Base-by-base conservation (phyloP, 2,329 filamentous ascomycete species). In the Monosporascus sp. region DNA sequence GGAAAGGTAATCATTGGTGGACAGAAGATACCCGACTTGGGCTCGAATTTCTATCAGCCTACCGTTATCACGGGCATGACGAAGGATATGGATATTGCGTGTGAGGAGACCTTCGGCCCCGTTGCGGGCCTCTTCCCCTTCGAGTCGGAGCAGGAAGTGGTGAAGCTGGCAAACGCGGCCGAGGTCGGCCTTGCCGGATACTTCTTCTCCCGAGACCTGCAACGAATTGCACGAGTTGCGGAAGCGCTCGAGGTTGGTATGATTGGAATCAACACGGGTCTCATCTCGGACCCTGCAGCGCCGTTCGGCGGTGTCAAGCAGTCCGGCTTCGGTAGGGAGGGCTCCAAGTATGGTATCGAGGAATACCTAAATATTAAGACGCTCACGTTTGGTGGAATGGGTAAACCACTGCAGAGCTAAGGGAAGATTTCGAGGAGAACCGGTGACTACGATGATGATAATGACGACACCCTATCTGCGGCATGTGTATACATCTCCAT, bases 61-160 rank as follows among this genome's bases (percentile, higher is more conserved):
- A 97, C 94, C 0, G 88, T 97, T 42, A 83, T 99, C 55, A 86
- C 88, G 9, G 89, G 88, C 57, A 93, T 96, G 86, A 96, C 79
- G 11, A 76, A 80, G 53, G 84, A 92, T 42, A 97, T 97, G 94
- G 79, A 82, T 54, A 80, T 97, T 60, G 86, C 89, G 5, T 76
- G 76, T 1, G 93, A 97, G 71, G 94, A 99, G 77, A 99, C 93
- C 0, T 99, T 99, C 68, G 94, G 94, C 0, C 94, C 94, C 3
- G 88, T 97, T 0, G 93, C 92, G 0, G 93, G 89, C 0, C 72
- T 97, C 15, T 97, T 97, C 76, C 81, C 85, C 48, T 99, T 97
- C 67, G 82, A 89, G 47, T 90, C 86, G 0, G 94, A 97, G 72
- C 85, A 88, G 50, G 92, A 97, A 64, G 94, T 96, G 5, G 84